phyloP scores from a whole-genome alignment of 2,329 filamentous ascomycete genomes.

The Podosphaera leucotricha region DNA sequence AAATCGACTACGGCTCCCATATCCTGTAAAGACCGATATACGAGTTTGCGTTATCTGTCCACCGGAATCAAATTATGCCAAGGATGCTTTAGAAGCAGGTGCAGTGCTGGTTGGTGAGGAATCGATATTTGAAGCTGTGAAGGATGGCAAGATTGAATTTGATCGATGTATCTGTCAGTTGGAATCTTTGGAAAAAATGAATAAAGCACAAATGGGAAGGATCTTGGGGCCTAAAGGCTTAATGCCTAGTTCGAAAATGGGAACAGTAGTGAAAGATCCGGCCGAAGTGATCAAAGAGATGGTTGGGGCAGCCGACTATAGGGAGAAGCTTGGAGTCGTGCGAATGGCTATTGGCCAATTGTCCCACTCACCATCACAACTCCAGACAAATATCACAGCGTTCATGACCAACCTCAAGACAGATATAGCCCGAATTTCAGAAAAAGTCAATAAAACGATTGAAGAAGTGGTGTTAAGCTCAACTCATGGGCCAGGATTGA shows the following conservation, averaged over 20 bases:
- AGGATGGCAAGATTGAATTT: slow-evolving; percentile 53
- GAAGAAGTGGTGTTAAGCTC: slow-evolving; percentile 62
- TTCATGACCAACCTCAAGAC: slow-evolving; percentile 57
- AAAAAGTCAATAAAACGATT: slow-evolving; percentile 46
- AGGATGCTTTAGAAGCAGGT: slow-evolving; percentile 53
- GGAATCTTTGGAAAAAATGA: slow-evolving; percentile 52
- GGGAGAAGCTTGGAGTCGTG: slow-evolving; percentile 65
- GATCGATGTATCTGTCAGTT: slow-evolving; percentile 74
- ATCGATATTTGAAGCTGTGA: slow-evolving; percentile 57
- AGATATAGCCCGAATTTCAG: slow-evolving; percentile 43
- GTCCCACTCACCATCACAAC: slow-evolving; percentile 64
- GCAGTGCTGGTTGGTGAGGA: slow-evolving; percentile 71
- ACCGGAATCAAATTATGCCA: slow-evolving; percentile 50
- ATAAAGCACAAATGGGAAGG: slow-evolving; percentile 57
- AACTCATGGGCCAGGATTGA: slow-evolving; percentile 68
- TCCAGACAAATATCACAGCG: slow-evolving; percentile 62
- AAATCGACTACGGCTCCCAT: slow-evolving; percentile 68
- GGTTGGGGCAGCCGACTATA: slow-evolving; percentile 65
- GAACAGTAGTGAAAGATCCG: slow-evolving; percentile 71
- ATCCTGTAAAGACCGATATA: slow-evolving; percentile 71
- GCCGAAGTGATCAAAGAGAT: slow-evolving; percentile 54
- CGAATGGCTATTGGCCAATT: slow-evolving; percentile 80
- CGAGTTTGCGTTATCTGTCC: slow-evolving; percentile 79
- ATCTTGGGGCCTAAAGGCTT: slow-evolving; percentile 72
- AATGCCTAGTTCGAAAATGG: slow-evolving; percentile 76